A percentile compares a stretch with the other conserved stretches of the same genome.
phyloP scores from a whole-genome alignment of 2,329 filamentous ascomycete genomes.

The Calonectria ilicicola region DNA sequence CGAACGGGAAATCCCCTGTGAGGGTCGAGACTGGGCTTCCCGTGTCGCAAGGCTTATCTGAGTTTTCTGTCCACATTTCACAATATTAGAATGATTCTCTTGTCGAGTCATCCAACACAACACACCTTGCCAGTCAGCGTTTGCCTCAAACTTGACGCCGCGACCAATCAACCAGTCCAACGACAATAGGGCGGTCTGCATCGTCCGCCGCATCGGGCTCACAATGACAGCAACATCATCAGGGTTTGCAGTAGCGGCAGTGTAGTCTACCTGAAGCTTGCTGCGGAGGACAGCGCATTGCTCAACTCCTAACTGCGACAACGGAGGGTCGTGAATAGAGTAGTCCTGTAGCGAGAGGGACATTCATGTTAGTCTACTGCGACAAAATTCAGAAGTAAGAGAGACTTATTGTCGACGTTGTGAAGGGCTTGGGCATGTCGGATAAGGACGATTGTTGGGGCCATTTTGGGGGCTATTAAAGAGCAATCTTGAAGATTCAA shows the following conservation, averaged over 20 bases:
- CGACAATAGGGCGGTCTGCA: conserved; percentile 71
- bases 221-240: conserved; percentile 65
- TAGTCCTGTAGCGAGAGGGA: conserved; percentile 55
- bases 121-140: conserved; percentile 75
- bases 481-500: too few relatives aligned
- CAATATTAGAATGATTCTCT: not conserved
- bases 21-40: conserved; percentile 62
- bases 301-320: conserved; percentile 61
- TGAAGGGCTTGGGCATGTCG: conserved; percentile 85
- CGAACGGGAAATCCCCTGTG: conserved; percentile 61
- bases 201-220: conserved; percentile 74
- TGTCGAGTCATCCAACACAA: conserved; percentile 19
- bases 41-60: conserved; percentile 70
- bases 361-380: conserved; percentile 13
- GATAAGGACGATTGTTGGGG: conserved; percentile 79
- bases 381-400: not conserved
- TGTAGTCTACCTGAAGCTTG: conserved; percentile 53
- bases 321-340: conserved; percentile 60
- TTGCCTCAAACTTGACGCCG: conserved; percentile 65
- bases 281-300: conserved; percentile 61
- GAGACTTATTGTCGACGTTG: conserved; percentile 63
- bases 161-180: conserved; percentile 69
- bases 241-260: conserved; percentile 45
- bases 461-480: conserved; percentile 51
- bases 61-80: conserved; percentile 59